Conservation (phyloP, 441 rosid genomes). For the Euphorbia schlechtendalii region DNA sequence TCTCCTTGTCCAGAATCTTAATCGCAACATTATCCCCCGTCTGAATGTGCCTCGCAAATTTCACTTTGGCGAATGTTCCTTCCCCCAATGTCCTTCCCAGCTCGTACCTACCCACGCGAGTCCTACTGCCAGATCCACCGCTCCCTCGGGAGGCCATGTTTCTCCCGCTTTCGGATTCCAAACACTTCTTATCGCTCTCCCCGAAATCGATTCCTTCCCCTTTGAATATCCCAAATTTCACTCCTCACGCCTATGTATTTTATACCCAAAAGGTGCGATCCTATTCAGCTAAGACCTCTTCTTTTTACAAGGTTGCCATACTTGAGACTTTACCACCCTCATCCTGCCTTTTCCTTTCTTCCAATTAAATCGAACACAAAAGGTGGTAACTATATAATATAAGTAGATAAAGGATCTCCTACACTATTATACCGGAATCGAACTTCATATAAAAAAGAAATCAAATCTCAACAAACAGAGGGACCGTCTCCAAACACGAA, state of each 20-base stretch:
- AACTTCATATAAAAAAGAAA: not conserved
- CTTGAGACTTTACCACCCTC: constrained; percentile 81
- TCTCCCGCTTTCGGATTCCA: not conserved
- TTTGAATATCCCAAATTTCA: not conserved
- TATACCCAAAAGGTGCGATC: too few relatives aligned
- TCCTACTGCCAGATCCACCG: constrained; percentile 31
- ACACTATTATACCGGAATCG: not conserved
- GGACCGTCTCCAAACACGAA: not conserved
- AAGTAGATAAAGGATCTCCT: not conserved
- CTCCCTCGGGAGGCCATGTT: constrained; percentile 43
- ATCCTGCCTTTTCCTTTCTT: constrained; percentile 22
- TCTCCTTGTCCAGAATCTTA: constrained; percentile 88
- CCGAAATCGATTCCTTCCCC: not conserved
- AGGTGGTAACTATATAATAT: not conserved
- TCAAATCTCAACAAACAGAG: not conserved
- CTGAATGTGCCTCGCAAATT: constrained; percentile 68
- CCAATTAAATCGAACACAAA: not conserved
- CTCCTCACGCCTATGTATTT: not conserved
- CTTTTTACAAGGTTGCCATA: constrained; percentile 99
- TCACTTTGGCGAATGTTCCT: constrained; percentile 96
- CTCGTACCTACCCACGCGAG: constrained; percentile 91
- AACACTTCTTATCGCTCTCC: not conserved
- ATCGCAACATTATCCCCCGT: constrained; percentile 78
- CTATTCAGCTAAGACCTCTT: constrained; percentile 80
- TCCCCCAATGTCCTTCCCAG: constrained; percentile 88